These are phyloP conservation scores for Emericellopsis atlantica DNA, from an alignment of 2,329 filamentous ascomycete species.

Conservation along the genomic window DNA sequence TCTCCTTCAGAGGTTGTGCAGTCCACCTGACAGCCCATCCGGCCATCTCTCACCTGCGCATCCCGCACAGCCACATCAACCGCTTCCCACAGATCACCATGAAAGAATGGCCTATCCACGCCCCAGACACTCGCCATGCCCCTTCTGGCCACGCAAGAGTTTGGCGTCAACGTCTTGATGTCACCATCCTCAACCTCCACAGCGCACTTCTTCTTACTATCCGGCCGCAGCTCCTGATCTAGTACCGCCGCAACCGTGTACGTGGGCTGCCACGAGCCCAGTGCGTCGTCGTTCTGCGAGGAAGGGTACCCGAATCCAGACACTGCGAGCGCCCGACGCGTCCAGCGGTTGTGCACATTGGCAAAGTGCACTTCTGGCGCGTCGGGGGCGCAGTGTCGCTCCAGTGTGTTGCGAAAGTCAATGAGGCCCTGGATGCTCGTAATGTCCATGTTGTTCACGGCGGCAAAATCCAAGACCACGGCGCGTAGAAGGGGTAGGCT, in stretches of 20 bases:
- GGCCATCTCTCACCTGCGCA: slow-evolving; percentile 10
- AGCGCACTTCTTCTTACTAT: neutral
- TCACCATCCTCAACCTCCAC: neutral
- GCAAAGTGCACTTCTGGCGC: slow-evolving; percentile 41
- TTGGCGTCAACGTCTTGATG: neutral
- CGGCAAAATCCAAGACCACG: slow-evolving; percentile 43
- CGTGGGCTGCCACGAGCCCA: slow-evolving; percentile 4
- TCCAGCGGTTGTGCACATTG: slow-evolving; percentile 41
- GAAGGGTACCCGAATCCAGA: slow-evolving; percentile 37
- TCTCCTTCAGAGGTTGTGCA: no score
- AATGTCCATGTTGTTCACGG: slow-evolving; percentile 44
- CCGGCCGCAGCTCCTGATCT: neutral
- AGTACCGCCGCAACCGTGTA: slow-evolving; percentile 5
- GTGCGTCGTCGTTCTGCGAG: slow-evolving; percentile 4
- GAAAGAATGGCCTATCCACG: slow-evolving; percentile 33
- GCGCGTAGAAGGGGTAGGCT: slow-evolving; percentile 35
- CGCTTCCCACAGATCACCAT: slow-evolving; percentile 29
- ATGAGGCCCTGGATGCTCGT: slow-evolving; percentile 44
- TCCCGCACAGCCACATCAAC: slow-evolving; percentile 20
- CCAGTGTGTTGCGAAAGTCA: slow-evolving; percentile 40
- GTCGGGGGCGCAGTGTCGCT: slow-evolving; percentile 35
- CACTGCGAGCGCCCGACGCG: slow-evolving; percentile 38
- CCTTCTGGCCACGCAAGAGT: neutral
- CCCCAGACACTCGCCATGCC: slow-evolving; percentile 18
- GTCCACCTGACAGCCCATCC: neutral